Evolutionary conservation across 495 filamentous ascomycete genomes (phyloP), one percentile per base, ranked within the genome.

Genomic region (Cairneyella variabilis): DNA sequence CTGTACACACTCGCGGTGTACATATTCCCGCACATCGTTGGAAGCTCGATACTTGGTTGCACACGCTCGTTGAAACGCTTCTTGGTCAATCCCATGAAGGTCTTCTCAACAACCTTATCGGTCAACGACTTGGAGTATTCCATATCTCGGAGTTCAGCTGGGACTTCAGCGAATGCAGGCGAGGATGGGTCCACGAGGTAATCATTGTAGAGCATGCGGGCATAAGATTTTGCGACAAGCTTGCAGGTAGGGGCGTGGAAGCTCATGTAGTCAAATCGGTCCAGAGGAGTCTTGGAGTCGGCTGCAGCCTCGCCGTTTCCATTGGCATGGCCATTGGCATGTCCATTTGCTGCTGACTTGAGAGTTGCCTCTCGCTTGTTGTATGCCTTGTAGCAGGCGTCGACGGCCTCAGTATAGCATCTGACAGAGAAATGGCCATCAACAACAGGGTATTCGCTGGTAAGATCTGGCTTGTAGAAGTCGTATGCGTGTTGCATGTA

Each of bases 211-310:
- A 97, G 79, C 64, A 98, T 82, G 42, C 93, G 90, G 43, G 83
- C 93, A 70, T 92, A 98, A 0, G 89, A 92, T 76, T 98, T 98
- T 61, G 89, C 71, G 45, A 98, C 93, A 45, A 97, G 80, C 77
- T 98, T 98, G 89, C 93, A 98, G 60, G 88, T 97, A 16, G 93
- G 93, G 11, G 93, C 83, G 69, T 98, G 93, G 85, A 95, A 98
- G 46, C 87, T 78, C 69, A 98, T 78, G 76, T 97, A 89, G 73
- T 97, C 93, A 70, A 98, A 97, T 58, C 90, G 89, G 69, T 97
- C 91, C 28, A 98, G 71, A 21, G 84, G 75, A 23, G 86, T 85
- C 69, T 89, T 83, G 56, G 65, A 40, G n/a, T 18, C 30, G 34
- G 62, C 55, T 47, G 77, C 66, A 11, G 79, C 74, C 7, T 64